phyloP scores from a whole-genome alignment of 2,329 filamentous ascomycete genomes.

The Arachnomyces sp. region DNA sequence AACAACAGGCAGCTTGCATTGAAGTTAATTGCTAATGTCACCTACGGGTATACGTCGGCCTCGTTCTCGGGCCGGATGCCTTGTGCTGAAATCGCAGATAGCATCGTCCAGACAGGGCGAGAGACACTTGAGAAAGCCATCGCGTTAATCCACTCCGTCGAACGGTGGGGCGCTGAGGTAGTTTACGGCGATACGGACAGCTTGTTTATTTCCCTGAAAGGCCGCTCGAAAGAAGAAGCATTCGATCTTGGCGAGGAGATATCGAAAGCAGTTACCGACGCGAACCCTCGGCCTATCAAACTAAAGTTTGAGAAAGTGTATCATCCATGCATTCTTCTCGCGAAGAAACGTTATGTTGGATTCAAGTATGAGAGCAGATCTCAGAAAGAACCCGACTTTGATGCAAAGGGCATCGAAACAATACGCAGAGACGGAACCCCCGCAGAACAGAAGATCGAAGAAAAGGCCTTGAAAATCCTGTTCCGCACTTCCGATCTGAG shows the following conservation, averaged over 20 bases:
- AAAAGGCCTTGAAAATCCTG: conserved; percentile 77
- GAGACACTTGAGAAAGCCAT: conserved; percentile 94
- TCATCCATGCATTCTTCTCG: conserved; percentile 83
- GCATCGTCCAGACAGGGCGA: conserved; percentile 90
- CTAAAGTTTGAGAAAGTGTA: conserved; percentile 99
- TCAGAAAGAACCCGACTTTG: conserved; percentile 77
- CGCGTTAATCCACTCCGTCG: conserved; percentile 78
- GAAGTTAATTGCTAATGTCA: conserved; percentile 97
- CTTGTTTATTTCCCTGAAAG: conserved; percentile 81
- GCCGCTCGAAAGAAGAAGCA: conserved; percentile 76
- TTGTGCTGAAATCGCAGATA: conserved; percentile 94
- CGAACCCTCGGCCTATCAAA: conserved; percentile 86
- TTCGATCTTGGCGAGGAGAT: conserved; percentile 93
- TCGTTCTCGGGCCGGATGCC: conserved; percentile 97
- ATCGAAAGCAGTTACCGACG: conserved; percentile 72
- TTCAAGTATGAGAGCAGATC: conserved; percentile 83
- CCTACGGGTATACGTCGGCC: conserved; percentile 94
- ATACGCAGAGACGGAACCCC: conserved; percentile 91
- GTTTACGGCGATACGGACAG: conserved; percentile 98
- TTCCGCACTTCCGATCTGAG: conserved; percentile 87
- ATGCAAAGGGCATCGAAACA: conserved; percentile 97
- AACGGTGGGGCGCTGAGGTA: conserved; percentile 86
- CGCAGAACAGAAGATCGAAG: conserved; percentile 92
- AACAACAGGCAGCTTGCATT: conserved; percentile 91
- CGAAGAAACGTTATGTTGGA: conserved; percentile 96